These are phyloP conservation scores for Nannochloropsis salina DNA, from an alignment of 108 stramenopile genomes.

Conservation along the genomic window DNA sequence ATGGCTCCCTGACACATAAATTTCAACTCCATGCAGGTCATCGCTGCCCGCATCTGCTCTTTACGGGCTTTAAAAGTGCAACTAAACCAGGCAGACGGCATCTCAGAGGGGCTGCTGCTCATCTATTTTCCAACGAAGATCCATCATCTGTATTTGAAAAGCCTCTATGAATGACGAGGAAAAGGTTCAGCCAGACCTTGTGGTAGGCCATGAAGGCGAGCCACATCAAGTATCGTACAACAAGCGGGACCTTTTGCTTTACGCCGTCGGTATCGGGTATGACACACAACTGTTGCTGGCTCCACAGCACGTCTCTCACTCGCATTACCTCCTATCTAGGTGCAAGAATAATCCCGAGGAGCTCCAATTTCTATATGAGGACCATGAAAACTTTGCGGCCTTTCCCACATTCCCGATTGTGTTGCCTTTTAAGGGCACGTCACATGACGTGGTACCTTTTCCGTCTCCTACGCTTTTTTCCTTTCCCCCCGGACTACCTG, in stretches of 20 bases:
- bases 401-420: conserved; percentile 48
- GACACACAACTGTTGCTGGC: background rate
- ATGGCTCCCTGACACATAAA: too few relatives aligned
- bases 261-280: conserved; percentile 48
- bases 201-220: conserved; percentile 22
- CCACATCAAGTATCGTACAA: conserved; percentile 32
- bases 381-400: conserved; percentile 36
- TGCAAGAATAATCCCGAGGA: conserved; percentile 23
- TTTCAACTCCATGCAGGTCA: too few relatives aligned
- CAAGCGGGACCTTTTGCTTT: conserved; percentile 45
- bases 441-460: conserved; percentile 47
- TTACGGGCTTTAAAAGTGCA: too few relatives aligned
- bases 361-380: conserved; percentile 43
- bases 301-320: background rate
- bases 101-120: too few relatives aligned
- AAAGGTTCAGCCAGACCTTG: background rate
- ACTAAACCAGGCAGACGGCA: too few relatives aligned
- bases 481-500: conserved; percentile 11
- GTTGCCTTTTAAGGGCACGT: conserved; percentile 45
- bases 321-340: background rate
- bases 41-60: too few relatives aligned
- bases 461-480: conserved; percentile 30
- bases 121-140: too few relatives aligned
- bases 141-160: too few relatives aligned
- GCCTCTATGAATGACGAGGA: background rate